Evolutionary conservation across 75 land plant species (phyloP), one percentile per base, ranked within the genome.

Genomic region (Cupressus sempervirens): DNA sequence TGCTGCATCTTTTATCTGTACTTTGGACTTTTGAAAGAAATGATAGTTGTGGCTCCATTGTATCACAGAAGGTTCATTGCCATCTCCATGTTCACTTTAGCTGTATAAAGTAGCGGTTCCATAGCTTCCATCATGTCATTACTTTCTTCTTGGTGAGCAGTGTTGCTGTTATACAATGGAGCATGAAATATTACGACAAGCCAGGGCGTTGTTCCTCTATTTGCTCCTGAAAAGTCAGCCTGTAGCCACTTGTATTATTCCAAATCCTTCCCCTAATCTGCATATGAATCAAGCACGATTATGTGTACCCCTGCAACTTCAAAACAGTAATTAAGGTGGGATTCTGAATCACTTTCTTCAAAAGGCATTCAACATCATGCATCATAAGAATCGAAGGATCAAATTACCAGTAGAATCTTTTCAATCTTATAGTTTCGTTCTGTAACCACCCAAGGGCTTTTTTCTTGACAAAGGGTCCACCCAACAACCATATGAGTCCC

Each of bases 131-230:
- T 94, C 99, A 97, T 97, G 15, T 80, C 84, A 79, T 92, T 93
- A 10, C 93, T 95, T 83, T 97, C 98, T 18, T 95, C 98, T 84
- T 91, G 93, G 88, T 97, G 99, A 72, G 93, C 94, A 40, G 85
- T 50, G 76, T 97, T 96, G 86, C 93, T 96, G 85, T 94, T 97
- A 84, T 97, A 96, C 99, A 98, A 97, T 85, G 99, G 99, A 15
- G 91, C 98, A 88, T 97, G 99, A 67, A 96, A 86, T 77, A 94
- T 9, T 23, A 88, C 99, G 13, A 97, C 65, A 20, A 97, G 92
- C 99, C 99, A 97, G 1, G 99, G 99, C 36, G 98, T 96, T 82
- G 46, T 91, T 26, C 84, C 32, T 46, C 99, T 84, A 82, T 97
- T 92, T 70, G 94, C 95, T 83, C 89, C 91, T 40, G 88, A 84